phyloP scores from a whole-genome alignment of 2,329 filamentous ascomycete species.

The Penicillium sp. region DNA sequence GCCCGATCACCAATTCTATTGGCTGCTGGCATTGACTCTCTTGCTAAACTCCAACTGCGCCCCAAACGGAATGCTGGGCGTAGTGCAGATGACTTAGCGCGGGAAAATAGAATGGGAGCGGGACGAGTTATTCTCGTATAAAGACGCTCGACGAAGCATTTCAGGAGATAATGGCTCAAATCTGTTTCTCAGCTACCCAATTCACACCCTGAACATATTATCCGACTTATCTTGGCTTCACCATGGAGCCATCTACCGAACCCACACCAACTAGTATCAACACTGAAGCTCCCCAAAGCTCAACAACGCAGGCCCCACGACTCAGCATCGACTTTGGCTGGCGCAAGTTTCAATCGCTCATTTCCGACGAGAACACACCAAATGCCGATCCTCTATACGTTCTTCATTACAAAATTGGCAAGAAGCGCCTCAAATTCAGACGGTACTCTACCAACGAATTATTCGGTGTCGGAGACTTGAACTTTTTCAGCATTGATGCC shows the following conservation, averaged over 20 bases:
- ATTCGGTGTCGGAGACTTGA: constrained; percentile 29
- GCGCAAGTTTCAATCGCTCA: constrained; percentile 27
- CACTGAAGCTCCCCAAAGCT: neutral
- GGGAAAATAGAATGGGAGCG: neutral
- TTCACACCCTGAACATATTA: neutral
- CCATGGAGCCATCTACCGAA: neutral
- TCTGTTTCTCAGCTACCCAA: neutral
- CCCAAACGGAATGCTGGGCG: neutral
- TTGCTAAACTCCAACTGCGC: constrained; percentile 7
- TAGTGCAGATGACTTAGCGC: neutral
- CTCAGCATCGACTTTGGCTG: constrained; percentile 33
- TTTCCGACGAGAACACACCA: constrained; percentile 23
- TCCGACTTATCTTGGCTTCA: neutral
- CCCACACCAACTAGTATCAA: neutral
- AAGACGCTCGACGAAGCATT: neutral
- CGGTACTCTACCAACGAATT: constrained; percentile 9
- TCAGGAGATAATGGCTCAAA: neutral
- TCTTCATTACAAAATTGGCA: constrained; percentile 20
- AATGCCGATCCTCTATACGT: constrained; percentile 25
- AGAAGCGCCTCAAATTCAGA: constrained; percentile 18
- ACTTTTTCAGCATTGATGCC: constrained; percentile 31
- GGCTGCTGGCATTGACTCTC: neutral
- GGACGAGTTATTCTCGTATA: neutral
- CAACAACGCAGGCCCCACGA: neutral
- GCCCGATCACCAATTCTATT: neutral